A percentile compares a stretch with the other conserved stretches of the same genome.
Evolutionary conservation across 352 stramenopile genomes (phyloP).

Genomic region (Phytophthora hybrid): DNA sequence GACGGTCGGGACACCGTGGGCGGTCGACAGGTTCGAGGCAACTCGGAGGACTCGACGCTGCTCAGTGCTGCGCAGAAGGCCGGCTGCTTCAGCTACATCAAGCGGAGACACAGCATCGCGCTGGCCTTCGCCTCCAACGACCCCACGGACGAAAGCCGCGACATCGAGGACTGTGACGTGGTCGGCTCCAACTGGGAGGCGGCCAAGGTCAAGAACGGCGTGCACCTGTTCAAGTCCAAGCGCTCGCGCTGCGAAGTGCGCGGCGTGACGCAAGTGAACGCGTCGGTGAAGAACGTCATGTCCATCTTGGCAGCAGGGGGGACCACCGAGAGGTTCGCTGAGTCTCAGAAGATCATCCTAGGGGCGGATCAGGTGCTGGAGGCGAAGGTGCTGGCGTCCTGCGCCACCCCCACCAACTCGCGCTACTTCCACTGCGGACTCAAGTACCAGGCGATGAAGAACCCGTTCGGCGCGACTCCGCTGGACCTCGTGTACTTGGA

Average conservation of each 20-base stretch:
- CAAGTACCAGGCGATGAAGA: conserved; percentile 87
- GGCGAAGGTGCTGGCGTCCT: conserved; percentile 71
- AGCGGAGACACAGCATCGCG: conserved; percentile 73
- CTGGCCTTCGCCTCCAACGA: conserved; percentile 70
- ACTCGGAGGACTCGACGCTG: conserved; percentile 22
- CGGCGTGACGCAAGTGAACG: conserved; percentile 75
- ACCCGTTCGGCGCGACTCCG: conserved; percentile 68
- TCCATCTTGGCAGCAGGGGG: conserved; percentile 64
- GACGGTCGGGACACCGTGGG: conserved; percentile 22
- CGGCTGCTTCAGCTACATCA: conserved; percentile 88
- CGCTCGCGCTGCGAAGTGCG: conserved; percentile 81
- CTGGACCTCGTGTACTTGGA: conserved; percentile 86
- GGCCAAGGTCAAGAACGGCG: conserved; percentile 71
- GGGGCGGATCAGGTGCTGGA: conserved; percentile 73
- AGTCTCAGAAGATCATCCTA: conserved; percentile 69
- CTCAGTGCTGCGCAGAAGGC: conserved; percentile 75
- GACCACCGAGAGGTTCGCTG: conserved; percentile 61
- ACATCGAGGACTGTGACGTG: conserved; percentile 39
- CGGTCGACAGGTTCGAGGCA: conserved; percentile 10
- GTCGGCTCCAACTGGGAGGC: conserved; percentile 64
- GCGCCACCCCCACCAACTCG: conserved; percentile 61
- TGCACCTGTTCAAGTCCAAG: conserved; percentile 76
- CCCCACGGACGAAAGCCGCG: conserved; percentile 33
- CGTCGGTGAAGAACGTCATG: conserved; percentile 88
- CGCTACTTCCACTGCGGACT: conserved; percentile 84